Conservation (phyloP, 2,329 filamentous ascomycete species). For the Pseudogymnoascus sp. region DNA sequence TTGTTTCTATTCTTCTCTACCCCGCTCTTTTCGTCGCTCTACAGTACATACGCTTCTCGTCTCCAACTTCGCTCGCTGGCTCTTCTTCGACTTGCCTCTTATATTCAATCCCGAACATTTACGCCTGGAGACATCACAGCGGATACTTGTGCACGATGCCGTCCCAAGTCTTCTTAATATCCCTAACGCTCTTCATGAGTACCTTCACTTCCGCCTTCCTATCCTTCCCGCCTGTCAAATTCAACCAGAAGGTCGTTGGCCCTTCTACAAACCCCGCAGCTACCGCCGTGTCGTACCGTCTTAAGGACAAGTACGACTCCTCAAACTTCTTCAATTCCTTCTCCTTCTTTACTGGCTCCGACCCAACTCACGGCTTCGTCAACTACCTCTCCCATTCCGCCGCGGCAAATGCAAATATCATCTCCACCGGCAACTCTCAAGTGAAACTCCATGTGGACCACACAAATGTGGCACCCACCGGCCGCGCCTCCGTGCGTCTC, state of each 20-base stretch:
- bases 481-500: conserved; percentile 57
- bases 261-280: neutral
- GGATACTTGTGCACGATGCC: neutral
- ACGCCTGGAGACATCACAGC: neutral
- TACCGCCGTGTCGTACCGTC: conserved; percentile 28
- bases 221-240: neutral
- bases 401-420: conserved; percentile 50
- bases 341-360: conserved; percentile 43
- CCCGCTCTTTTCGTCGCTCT: neutral
- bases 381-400: conserved; percentile 45
- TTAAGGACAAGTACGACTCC: conserved; percentile 37
- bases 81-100: neutral
- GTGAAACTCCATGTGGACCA: conserved; percentile 66
- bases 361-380: conserved; percentile 63
- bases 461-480: conserved; percentile 45
- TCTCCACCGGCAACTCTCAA: conserved; percentile 46
- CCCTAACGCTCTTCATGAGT: neutral
- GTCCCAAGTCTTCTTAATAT: neutral
- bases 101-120: neutral
- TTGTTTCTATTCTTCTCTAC: neutral
- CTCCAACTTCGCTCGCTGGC: neutral
- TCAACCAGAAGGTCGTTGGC: neutral
- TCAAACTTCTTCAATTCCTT: conserved; percentile 41
- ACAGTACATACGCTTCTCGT: neutral
- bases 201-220: neutral